Evolutionary conservation across 2,329 filamentous ascomycete genomes (phyloP).

Genomic region (Ascochyta viciae-villosae): DNA sequence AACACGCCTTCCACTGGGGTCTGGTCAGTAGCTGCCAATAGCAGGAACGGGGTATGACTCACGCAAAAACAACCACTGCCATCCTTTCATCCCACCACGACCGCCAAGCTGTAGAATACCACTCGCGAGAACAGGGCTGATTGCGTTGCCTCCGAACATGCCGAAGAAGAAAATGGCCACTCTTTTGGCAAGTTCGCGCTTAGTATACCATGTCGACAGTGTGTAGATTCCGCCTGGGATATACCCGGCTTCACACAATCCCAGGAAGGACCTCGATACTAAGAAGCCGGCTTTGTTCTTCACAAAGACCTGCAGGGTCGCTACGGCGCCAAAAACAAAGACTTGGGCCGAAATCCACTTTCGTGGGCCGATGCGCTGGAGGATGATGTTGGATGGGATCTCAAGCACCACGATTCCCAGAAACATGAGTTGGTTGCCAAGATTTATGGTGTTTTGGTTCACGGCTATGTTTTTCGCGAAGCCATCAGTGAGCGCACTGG

Average conservation of each 20-base stretch:
- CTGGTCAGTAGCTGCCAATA: background rate
- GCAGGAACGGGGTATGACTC: conserved; percentile 11
- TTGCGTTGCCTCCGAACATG: conserved; percentile 60
- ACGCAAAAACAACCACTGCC: conserved; percentile 62
- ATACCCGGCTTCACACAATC: conserved; percentile 60
- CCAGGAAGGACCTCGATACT: conserved; percentile 54
- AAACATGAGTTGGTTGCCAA: conserved; percentile 63
- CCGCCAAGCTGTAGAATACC: conserved; percentile 57
- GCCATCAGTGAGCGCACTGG: conserved; percentile 58
- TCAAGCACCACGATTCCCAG: conserved; percentile 59
- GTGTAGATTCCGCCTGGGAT: conserved; percentile 62
- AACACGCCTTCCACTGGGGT: conserved; percentile 54
- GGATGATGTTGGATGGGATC: conserved; percentile 60
- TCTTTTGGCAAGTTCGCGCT: conserved; percentile 55
- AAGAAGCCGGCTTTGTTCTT: conserved; percentile 54
- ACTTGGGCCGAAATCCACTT: conserved; percentile 61
- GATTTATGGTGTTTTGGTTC: conserved; percentile 57
- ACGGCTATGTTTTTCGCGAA: conserved; percentile 55
- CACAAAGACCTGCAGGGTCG: conserved; percentile 51
- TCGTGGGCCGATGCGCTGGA: conserved; percentile 46
- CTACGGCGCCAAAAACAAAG: conserved; percentile 57
- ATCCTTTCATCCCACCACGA: conserved; percentile 52
- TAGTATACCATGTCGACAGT: conserved; percentile 60
- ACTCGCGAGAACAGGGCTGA: conserved; percentile 58
- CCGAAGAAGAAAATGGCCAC: conserved; percentile 62